Conservation (phyloP, 139 green algal species). For the Monoraphidium neglectum region DNA sequence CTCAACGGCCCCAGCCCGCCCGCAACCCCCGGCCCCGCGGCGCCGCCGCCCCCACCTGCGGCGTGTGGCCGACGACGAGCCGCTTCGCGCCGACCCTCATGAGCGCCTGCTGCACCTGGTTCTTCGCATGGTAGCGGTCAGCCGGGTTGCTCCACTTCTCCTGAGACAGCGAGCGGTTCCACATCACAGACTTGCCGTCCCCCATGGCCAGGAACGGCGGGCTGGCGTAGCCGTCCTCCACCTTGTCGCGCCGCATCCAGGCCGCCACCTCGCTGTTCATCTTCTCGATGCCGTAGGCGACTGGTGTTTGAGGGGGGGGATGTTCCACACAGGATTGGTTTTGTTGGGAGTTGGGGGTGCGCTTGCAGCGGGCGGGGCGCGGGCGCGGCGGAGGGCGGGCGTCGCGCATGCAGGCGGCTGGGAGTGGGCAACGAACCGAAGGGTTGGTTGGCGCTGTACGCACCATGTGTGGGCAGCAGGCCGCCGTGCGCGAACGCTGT, state of each 20-base stretch:
- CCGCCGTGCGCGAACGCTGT: conserved; percentile 92
- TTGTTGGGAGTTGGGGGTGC: too few relatives aligned
- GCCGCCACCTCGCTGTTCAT: conserved; percentile 87
- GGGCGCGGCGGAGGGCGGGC: too few relatives aligned
- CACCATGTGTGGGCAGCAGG: conserved; percentile 84
- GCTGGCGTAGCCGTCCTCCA: conserved; percentile 42
- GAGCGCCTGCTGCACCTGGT: conserved; percentile 63
- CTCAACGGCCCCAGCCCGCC: too few relatives aligned
- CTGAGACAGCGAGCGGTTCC: conserved; percentile 80
- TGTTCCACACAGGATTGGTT: too few relatives aligned
- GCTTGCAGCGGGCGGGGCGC: too few relatives aligned
- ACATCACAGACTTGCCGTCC: conserved; percentile 82
- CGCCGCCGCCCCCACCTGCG: conserved; percentile 57
- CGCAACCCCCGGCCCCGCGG: too few relatives aligned
- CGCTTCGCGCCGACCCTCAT: conserved; percentile 60
- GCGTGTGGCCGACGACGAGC: conserved; percentile 92
- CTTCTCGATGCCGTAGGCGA: conserved; percentile 78
- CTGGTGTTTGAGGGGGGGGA: too few relatives aligned
- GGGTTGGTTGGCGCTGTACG: too few relatives aligned
- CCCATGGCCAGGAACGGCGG: conserved; percentile 92
- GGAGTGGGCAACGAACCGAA: too few relatives aligned
- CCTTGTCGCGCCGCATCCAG: conserved; percentile 82
- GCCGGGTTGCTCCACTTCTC: conserved; percentile 59
- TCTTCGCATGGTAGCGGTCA: conserved; percentile 70
- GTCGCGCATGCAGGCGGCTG: background rate